phyloP scores from a whole-genome alignment of 352 stramenopile genomes.

The Aphanomyces astaci region DNA sequence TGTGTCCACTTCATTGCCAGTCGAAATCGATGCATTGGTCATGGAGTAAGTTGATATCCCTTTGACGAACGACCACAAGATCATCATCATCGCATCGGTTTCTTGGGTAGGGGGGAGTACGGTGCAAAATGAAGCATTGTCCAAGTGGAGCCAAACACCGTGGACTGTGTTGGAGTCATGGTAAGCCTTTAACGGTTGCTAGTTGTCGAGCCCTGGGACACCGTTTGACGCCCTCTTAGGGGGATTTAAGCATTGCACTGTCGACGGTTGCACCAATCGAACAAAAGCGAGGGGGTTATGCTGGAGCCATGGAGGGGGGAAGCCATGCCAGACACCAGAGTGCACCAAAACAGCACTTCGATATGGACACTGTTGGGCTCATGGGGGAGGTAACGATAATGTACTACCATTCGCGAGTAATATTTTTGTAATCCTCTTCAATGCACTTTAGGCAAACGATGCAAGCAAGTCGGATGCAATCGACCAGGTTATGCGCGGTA shows the following conservation, averaged over 20 bases:
- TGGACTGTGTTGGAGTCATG: not conserved
- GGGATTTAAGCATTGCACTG: slow-evolving; percentile 60
- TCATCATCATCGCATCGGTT: too few species aligned
- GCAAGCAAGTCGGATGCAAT: slow-evolving; percentile 36
- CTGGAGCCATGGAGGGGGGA: slow-evolving; percentile 71
- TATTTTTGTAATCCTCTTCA: not conserved
- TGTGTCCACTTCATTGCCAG: not conserved
- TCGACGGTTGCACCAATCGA: slow-evolving; percentile 53
- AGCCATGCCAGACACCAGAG: slow-evolving; percentile 44
- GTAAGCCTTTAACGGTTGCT: too few species aligned
- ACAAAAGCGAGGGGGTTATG: slow-evolving; percentile 71
- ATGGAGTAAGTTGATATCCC: too few species aligned
- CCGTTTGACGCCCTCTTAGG: slow-evolving; percentile 33
- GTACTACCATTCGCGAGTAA: not conserved
- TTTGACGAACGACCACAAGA: too few species aligned
- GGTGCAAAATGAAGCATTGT: not conserved
- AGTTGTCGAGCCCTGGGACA: not conserved
- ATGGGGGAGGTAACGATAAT: slow-evolving; percentile 50
- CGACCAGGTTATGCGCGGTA: slow-evolving; percentile 46
- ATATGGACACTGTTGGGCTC: slow-evolving; percentile 71
- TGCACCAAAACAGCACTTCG: slow-evolving; percentile 70
- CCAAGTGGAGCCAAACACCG: not conserved
- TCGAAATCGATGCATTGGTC: not conserved
- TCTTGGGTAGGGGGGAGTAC: not conserved
- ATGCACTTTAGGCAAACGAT: slow-evolving; percentile 37